A percentile compares a stretch with the other conserved stretches of the same genome.
Evolutionary conservation across 192 early-diverging fungal genomes (phyloP).

Genomic region (Backusella psychrophila): DNA sequence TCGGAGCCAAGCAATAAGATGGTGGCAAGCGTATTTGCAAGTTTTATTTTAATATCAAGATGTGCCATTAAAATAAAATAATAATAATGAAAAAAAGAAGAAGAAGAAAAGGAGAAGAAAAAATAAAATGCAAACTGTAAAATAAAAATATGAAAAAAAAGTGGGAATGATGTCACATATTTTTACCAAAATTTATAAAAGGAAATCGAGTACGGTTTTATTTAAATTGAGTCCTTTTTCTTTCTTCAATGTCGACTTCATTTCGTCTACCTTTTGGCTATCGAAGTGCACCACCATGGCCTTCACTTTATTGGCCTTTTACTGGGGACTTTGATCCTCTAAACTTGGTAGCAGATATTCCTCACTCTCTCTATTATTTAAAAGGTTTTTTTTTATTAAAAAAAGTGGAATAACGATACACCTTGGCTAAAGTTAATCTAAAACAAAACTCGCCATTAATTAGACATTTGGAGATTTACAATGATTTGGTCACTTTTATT

Average conservation of each 20-base stretch:
- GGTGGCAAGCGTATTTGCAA: constrained; percentile 27
- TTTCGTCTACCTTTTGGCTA: constrained; percentile 40
- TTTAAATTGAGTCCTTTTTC: background rate
- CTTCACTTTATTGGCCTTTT: constrained; percentile 56
- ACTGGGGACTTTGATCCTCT: constrained; percentile 34
- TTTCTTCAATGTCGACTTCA: constrained; percentile 36
- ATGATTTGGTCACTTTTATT: constrained; percentile 63
- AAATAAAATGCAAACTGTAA: background rate
- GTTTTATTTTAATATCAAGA: constrained; percentile 30
- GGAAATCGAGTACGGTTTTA: background rate
- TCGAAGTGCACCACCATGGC: constrained; percentile 43
- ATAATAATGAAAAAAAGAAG: background rate
- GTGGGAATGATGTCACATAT: background rate
- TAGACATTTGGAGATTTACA: constrained; percentile 63
- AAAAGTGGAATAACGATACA: no score
- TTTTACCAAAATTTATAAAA: background rate
- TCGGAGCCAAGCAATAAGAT: constrained; percentile 20
- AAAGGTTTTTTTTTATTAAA: constrained; percentile 25
- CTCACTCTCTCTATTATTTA: constrained; percentile 44
- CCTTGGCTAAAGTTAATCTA: no score
- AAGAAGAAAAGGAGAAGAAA: background rate
- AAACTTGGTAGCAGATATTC: constrained; percentile 33
- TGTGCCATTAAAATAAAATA: constrained; percentile 15
- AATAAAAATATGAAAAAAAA: background rate
- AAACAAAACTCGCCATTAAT: background rate